Conservation (phyloP, 495 filamentous ascomycete species). For the Aspergillus asperescens region DNA sequence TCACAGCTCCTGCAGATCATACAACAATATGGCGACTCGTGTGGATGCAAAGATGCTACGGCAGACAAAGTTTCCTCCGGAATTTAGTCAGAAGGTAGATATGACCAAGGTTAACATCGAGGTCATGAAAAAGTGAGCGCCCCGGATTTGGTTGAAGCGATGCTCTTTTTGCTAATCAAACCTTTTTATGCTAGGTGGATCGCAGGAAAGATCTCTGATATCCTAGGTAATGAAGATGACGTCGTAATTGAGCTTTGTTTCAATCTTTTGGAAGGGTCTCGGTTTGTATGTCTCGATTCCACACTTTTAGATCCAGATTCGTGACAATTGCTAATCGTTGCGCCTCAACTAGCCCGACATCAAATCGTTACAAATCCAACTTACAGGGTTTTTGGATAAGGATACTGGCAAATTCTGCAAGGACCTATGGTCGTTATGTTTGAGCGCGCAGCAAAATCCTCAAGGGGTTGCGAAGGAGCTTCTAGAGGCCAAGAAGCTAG, state of each 20-base stretch:
- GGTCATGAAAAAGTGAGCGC: conserved; percentile 87
- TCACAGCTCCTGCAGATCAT: not conserved
- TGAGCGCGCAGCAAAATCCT: conserved; percentile 82
- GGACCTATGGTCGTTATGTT: conserved; percentile 82
- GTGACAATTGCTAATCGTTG: conserved; percentile 3
- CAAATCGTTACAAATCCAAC: conserved; percentile 85
- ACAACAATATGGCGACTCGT: conserved; percentile 57
- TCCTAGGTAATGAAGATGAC: conserved; percentile 87
- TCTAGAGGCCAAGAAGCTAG: conserved; percentile 90
- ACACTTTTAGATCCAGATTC: not conserved
- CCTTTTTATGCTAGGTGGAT: conserved; percentile 66
- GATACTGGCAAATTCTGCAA: conserved; percentile 89
- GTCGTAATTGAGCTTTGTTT: conserved; percentile 91
- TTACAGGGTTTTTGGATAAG: conserved; percentile 93
- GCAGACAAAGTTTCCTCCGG: conserved; percentile 87
- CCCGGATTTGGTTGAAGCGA: conserved; percentile 4
- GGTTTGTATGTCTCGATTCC: conserved; percentile 58
- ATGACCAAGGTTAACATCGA: conserved; percentile 95
- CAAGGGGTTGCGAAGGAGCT: conserved; percentile 93
- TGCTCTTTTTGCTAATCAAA: conserved; percentile 8
- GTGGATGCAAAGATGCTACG: conserved; percentile 84
- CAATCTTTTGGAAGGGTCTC: conserved; percentile 74
- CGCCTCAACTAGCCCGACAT: conserved; percentile 72
- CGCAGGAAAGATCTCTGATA: conserved; percentile 74
- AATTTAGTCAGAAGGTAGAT: conserved; percentile 94